These are phyloP conservation scores for Starmerella gropengiesseri DNA, from an alignment of 805 yeast genomes.

Conservation along the genomic window DNA sequence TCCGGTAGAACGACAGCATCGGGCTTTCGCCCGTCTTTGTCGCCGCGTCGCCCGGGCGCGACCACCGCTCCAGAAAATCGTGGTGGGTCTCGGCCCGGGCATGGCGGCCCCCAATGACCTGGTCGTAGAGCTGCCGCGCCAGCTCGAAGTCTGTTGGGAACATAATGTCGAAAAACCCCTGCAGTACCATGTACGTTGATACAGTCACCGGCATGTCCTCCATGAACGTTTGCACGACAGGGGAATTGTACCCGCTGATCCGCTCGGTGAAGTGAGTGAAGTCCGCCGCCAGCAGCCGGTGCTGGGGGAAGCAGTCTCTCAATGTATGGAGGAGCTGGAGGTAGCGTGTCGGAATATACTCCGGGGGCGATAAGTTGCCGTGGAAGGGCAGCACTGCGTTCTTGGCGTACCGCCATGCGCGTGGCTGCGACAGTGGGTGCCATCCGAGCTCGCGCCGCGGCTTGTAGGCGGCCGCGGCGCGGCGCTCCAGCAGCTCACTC, in stretches of 20 bases:
- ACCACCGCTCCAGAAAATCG: constrained; percentile 61
- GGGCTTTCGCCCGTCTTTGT: constrained; percentile 77
- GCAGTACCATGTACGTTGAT: constrained; percentile 67
- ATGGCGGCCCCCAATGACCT: constrained; percentile 47
- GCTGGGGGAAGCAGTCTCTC: constrained; percentile 59
- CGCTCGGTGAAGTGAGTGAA: constrained; percentile 39
- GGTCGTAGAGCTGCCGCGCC: constrained; percentile 49
- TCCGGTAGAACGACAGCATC: constrained; percentile 63
- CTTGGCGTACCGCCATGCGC: constrained; percentile 34
- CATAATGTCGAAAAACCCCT: constrained; percentile 78
- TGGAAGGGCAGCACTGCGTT: constrained; percentile 53
- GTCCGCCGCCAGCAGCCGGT: constrained; percentile 63
- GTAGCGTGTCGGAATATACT: constrained; percentile 70
- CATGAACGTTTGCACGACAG: constrained; percentile 70
- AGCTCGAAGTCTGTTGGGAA: constrained; percentile 69
- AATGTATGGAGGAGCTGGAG: constrained; percentile 54
- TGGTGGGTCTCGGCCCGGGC: constrained; percentile 47
- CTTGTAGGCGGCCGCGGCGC: constrained; percentile 32
- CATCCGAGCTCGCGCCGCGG: constrained; percentile 30
- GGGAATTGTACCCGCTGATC: constrained; percentile 50
- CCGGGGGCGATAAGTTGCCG: constrained; percentile 58
- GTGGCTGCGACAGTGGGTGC: constrained; percentile 54
- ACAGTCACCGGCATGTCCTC: constrained; percentile 57
- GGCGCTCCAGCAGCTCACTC: constrained; percentile 41
- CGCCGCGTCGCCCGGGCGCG: constrained; percentile 52